phyloP scores from a whole-genome alignment of 176 grass and related monocot genomes.

The Zoysia japonica region DNA sequence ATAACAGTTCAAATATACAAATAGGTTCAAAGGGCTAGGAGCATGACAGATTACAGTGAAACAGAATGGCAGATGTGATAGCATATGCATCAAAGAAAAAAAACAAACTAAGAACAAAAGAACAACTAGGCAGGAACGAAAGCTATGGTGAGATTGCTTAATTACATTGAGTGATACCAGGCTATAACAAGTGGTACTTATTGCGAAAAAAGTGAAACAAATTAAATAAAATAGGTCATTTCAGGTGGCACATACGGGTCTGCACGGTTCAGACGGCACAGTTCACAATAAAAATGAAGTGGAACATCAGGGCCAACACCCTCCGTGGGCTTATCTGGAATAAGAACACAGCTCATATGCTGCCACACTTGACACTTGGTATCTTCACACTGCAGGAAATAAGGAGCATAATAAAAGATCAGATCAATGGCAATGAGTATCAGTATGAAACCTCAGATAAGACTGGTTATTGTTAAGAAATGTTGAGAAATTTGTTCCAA shows the following conservation, averaged over 20 bases:
- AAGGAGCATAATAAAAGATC: conserved; percentile 15
- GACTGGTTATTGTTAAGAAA: not conserved
- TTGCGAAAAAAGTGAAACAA: not conserved
- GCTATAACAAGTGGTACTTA: not conserved
- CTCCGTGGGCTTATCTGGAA: conserved; percentile 79
- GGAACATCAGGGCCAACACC: conserved; percentile 59
- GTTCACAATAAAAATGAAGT: conserved; percentile 81
- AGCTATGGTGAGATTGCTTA: conserved; percentile 17
- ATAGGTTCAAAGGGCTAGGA: not conserved
- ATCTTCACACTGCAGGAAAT: conserved; percentile 82
- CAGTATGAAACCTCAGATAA: too few relatives aligned
- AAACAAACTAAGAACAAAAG: not conserved
- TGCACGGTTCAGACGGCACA: conserved; percentile 80
- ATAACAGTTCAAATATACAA: not conserved
- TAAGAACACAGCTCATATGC: conserved; percentile 78
- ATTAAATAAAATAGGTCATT: not conserved
- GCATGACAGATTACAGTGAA: not conserved
- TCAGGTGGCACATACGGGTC: conserved; percentile 76
- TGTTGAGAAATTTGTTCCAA: conserved; percentile 17
- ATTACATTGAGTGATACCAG: not conserved
- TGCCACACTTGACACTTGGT: conserved; percentile 70
- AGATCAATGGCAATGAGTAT: not conserved
- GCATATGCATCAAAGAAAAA: conserved; percentile 11
- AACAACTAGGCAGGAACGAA: conserved; percentile 6
- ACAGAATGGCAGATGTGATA: conserved; percentile 4